phyloP scores from a whole-genome alignment of 1,284 basidiomycete genomes.

The Trichosporon sp. region DNA sequence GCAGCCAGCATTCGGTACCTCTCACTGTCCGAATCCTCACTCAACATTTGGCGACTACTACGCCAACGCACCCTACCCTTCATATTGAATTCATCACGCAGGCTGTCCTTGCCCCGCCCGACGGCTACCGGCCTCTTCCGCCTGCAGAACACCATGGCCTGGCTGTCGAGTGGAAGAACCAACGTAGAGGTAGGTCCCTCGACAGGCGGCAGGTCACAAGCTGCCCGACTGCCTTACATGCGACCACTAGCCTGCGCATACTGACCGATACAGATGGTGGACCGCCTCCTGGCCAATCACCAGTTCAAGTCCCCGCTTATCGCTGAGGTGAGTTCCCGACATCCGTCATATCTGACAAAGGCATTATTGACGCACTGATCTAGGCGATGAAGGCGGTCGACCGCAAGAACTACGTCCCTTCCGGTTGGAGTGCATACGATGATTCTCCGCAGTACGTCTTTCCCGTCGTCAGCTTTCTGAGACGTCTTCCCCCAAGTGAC shows the following conservation, averaged over 20 bases:
- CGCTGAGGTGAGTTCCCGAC: conserved; percentile 27
- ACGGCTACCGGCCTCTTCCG: background rate
- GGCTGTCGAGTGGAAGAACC: conserved; percentile 35
- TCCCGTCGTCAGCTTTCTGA: background rate
- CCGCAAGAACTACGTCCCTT: conserved; percentile 38
- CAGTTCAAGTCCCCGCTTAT: conserved; percentile 34
- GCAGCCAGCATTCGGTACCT: background rate
- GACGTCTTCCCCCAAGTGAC: background rate
- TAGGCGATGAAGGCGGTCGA: conserved; percentile 46
- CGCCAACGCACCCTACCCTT: background rate
- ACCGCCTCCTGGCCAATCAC: conserved; percentile 30
- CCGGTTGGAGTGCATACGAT: conserved; percentile 31
- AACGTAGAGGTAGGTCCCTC: conserved; percentile 36
- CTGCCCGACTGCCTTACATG: background rate
- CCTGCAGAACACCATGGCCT: conserved; percentile 33
- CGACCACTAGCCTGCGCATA: background rate
- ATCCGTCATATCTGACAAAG: background rate
- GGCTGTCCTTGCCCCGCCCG: background rate
- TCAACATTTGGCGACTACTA: background rate
- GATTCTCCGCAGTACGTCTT: conserved; percentile 45
- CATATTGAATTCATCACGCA: background rate
- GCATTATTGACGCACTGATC: background rate
- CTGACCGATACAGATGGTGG: conserved; percentile 34
- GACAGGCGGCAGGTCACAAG: background rate
- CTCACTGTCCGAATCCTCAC: background rate